These are phyloP conservation scores for Leishmania arabica DNA, from an alignment of 208 protist genomes.

Conservation along the genomic window DNA sequence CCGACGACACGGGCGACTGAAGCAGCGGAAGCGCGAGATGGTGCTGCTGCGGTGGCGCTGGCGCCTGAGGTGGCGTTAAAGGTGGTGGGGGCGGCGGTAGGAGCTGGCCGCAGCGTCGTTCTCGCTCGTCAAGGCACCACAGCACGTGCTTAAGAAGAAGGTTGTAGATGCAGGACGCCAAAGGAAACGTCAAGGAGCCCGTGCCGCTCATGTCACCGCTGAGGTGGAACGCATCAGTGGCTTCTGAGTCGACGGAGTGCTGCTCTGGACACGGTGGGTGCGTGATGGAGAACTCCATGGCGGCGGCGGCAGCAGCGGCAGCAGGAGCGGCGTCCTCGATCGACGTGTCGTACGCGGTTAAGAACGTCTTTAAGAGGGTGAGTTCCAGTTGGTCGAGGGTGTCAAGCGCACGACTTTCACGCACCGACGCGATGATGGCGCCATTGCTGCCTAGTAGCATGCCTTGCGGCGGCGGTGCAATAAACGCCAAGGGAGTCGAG, in stretches of 20 bases:
- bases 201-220: neutral
- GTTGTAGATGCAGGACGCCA: constrained; percentile 30
- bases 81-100: neutral
- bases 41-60: neutral
- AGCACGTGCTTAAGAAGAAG: constrained; percentile 35
- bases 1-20: neutral
- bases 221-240: neutral
- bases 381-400: constrained; percentile 40
- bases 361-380: constrained; percentile 40
- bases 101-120: neutral
- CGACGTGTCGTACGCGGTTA: constrained; percentile 15
- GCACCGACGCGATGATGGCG: neutral
- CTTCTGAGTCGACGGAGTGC: neutral
- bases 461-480: neutral
- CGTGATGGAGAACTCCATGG: neutral
- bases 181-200: constrained; percentile 5
- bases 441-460: neutral
- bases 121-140: constrained; percentile 17
- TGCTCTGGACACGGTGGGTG: neutral
- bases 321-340: neutral
- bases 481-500: neutral
- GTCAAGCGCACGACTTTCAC: constrained; percentile 23
- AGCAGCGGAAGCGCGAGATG: neutral
- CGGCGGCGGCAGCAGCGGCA: neutral
- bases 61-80: neutral